Evolutionary conservation across 2,329 filamentous ascomycete genomes (phyloP).

Genomic region (Aspergillus melleus): DNA sequence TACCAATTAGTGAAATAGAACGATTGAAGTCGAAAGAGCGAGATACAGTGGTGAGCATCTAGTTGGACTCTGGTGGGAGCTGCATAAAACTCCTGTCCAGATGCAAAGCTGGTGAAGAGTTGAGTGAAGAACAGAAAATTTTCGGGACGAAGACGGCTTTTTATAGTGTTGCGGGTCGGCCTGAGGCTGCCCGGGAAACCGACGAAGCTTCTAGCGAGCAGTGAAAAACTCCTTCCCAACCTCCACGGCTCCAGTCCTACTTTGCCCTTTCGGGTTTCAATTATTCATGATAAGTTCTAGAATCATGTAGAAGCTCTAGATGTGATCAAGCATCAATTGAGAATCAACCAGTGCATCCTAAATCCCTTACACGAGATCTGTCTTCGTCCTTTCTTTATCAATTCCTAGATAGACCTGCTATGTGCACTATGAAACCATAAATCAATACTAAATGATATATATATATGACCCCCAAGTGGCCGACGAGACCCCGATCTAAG

Average conservation of each 20-base stretch:
- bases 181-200: slow-evolving; percentile 35
- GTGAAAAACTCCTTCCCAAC: slow-evolving; percentile 12
- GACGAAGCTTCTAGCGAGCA: slow-evolving; percentile 31
- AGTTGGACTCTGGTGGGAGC: no score
- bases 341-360: not conserved
- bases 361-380: not conserved
- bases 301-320: not conserved
- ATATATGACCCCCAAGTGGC: not conserved
- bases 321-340: not conserved
- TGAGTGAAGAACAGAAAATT: slow-evolving; percentile 24
- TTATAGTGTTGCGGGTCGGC: slow-evolving; percentile 28
- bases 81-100: slow-evolving; percentile 8
- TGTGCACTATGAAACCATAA: not conserved
- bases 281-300: slow-evolving; percentile 2
- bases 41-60: no score
- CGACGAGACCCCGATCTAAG: not conserved
- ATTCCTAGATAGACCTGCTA: not conserved
- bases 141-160: slow-evolving; percentile 24
- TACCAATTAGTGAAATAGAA: slow-evolving; percentile 12
- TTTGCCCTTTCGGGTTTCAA: not conserved
- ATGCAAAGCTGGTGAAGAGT: not conserved
- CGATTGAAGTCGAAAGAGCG: not conserved
- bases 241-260: slow-evolving; percentile 8
- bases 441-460: not conserved
- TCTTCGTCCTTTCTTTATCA: not conserved